These are phyloP conservation scores for Aureobasidium sp. DNA, from an alignment of 2,329 filamentous ascomycete species.

Conservation along the genomic window DNA sequence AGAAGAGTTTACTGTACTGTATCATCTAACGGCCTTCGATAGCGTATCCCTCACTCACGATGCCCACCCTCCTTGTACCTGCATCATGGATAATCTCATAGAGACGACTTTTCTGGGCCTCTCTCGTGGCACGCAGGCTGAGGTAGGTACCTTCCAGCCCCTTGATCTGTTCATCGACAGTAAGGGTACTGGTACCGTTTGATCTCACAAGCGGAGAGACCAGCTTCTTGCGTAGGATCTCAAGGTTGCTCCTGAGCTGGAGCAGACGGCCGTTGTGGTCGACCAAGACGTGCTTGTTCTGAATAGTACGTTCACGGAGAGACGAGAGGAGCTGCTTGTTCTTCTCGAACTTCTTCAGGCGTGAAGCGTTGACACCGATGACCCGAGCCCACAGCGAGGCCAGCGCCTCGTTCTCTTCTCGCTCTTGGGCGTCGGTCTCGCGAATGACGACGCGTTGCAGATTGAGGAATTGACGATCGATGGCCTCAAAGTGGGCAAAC, in stretches of 20 bases:
- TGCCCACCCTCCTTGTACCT: slow-evolving; percentile 20
- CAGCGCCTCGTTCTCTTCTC: slow-evolving; percentile 70
- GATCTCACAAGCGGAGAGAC: slow-evolving; percentile 75
- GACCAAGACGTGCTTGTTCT: slow-evolving; percentile 78
- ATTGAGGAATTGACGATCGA: slow-evolving; percentile 85
- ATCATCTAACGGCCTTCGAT: slow-evolving; percentile 16
- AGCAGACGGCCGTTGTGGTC: slow-evolving; percentile 80
- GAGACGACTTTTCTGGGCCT: slow-evolving; percentile 73
- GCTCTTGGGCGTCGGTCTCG: slow-evolving; percentile 74
- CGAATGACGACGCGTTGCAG: slow-evolving; percentile 77
- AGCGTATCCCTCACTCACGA: slow-evolving; percentile 15
- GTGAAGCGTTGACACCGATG: slow-evolving; percentile 64
- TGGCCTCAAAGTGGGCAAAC: slow-evolving; percentile 82
- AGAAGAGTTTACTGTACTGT: slow-evolving; percentile 1
- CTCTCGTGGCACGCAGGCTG: slow-evolving; percentile 66
- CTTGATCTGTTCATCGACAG: slow-evolving; percentile 75
- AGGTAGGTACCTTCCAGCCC: slow-evolving; percentile 73
- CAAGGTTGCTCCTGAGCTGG: slow-evolving; percentile 76
- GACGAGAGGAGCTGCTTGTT: slow-evolving; percentile 73
- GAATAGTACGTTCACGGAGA: slow-evolving; percentile 73
- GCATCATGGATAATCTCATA: slow-evolving; percentile 69
- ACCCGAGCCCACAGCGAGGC: slow-evolving; percentile 79
- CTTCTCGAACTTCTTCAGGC: slow-evolving; percentile 84
- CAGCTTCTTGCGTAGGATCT: slow-evolving; percentile 73
- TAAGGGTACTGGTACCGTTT: slow-evolving; percentile 58